Evolutionary conservation across 2,329 filamentous ascomycete species (phyloP).

Genomic region (Paracamarosporium sp.): DNA sequence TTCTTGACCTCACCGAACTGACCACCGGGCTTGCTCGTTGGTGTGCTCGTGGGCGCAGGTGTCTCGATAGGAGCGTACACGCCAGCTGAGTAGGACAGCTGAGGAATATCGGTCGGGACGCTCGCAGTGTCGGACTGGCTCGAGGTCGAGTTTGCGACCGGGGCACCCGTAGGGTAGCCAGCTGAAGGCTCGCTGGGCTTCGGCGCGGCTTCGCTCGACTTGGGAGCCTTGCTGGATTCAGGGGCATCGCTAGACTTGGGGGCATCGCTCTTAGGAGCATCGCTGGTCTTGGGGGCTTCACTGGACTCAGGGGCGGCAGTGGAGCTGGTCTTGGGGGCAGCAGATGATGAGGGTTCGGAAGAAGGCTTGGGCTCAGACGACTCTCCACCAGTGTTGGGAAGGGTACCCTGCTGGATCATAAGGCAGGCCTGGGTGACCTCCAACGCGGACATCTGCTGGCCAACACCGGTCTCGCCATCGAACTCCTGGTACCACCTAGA

Average conservation of each 20-base stretch:
- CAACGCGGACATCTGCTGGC: conserved; percentile 54
- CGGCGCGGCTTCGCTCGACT: conserved; percentile 10
- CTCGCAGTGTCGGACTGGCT: conserved; percentile 4
- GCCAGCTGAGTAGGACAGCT: conserved; percentile 1
- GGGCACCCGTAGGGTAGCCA: conserved; percentile 7
- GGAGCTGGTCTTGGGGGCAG: conserved; percentile 24
- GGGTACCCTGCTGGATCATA: conserved; percentile 36
- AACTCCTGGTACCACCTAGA: conserved; percentile 54
- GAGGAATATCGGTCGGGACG: conserved; percentile 9
- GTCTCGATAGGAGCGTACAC: conserved; percentile 3
- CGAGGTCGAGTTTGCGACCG: conserved; percentile 9
- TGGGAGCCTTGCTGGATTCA: conserved; percentile 1
- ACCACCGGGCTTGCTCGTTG: conserved; percentile 20
- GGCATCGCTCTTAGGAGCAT: not conserved
- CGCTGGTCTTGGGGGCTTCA: not conserved
- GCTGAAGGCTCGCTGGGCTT: conserved; percentile 8
- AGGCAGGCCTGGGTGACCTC: conserved; percentile 55
- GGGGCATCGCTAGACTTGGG: not conserved
- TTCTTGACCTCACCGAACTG: conserved; percentile 18
- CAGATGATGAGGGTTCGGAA: conserved; percentile 11
- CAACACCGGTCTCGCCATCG: conserved; percentile 51
- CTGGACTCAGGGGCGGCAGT: conserved; percentile 3
- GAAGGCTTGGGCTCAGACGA: conserved; percentile 22
- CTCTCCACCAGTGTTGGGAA: conserved; percentile 35
- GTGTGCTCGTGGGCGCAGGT: conserved; percentile 1